phyloP scores from a whole-genome alignment of 1,284 basidiomycete species.

The Mixia osmundae region DNA sequence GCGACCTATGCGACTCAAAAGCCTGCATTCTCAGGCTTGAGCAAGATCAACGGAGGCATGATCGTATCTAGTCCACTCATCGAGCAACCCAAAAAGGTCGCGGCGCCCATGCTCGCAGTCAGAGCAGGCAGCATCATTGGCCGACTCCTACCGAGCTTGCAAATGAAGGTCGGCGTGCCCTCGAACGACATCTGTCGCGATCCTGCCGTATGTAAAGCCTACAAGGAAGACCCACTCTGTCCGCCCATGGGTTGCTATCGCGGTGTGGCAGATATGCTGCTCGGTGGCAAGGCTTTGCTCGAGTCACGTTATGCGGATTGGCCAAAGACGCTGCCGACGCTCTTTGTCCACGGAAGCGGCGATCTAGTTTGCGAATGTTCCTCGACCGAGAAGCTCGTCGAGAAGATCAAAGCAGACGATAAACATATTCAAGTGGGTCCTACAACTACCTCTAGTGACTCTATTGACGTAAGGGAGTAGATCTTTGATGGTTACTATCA shows the following conservation, averaged over 20 bases:
- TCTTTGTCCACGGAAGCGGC: conserved; percentile 22
- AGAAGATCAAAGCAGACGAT: conserved; percentile 6
- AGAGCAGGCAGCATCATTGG: conserved; percentile 4
- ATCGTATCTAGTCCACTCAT: conserved; percentile 6
- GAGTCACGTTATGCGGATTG: conserved; percentile 19
- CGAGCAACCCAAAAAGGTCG: conserved; percentile 1
- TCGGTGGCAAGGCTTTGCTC: conserved; percentile 15
- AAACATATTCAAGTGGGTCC: conserved; percentile 4
- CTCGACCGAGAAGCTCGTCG: conserved; percentile 3
- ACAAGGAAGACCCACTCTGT: conserved; percentile 17
- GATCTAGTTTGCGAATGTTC: conserved; percentile 14
- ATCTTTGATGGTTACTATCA: conserved; percentile 7
- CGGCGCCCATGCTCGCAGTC: conserved; percentile 1
- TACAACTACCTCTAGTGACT: background rate
- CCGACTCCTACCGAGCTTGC: conserved; percentile 3
- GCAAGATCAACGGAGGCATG: conserved; percentile 3
- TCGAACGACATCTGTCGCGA: conserved; percentile 13
- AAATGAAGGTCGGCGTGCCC: conserved; percentile 6
- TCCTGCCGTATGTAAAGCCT: conserved; percentile 10
- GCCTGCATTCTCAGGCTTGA: background rate
- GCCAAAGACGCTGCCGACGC: conserved; percentile 19
- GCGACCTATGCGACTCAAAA: conserved; percentile 1
- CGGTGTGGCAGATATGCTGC: conserved; percentile 11
- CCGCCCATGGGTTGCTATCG: conserved; percentile 13
- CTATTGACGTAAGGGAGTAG: background rate